A percentile compares a stretch with the other conserved stretches of the same genome.
Conservation (phyloP, 169 alveolate species). For the Plasmodium cynomolgi region DNA sequence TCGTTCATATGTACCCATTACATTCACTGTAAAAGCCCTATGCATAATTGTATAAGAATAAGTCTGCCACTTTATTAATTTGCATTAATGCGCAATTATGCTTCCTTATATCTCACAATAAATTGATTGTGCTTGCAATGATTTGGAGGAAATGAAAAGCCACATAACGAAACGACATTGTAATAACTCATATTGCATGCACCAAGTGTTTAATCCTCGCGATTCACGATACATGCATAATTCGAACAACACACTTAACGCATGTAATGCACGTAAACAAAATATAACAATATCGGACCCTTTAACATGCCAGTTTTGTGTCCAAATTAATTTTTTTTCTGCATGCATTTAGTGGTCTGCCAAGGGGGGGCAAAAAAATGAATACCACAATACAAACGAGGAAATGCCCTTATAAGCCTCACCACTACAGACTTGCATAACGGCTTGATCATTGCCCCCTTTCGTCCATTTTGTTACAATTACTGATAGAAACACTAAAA, state of each 20-base stretch:
- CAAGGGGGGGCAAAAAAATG: neutral
- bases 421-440: neutral
- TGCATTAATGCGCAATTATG: neutral
- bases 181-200: neutral
- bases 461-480: neutral
- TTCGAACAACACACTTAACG: neutral
- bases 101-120: neutral
- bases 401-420: neutral
- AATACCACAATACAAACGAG: neutral
- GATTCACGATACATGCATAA: neutral
- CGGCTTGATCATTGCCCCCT: neutral
- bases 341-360: neutral
- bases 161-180: slow-evolving; percentile 2
- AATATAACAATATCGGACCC: neutral
- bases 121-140: neutral
- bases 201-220: neutral
- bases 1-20: neutral
- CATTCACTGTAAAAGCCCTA: neutral
- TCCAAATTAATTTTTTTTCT: neutral
- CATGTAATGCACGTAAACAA: neutral
- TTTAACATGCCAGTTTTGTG: neutral
- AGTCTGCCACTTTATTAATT: neutral
- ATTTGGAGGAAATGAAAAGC: neutral
- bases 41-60: neutral
- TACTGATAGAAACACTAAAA: neutral